Base-by-base conservation (phyloP, 257 asterid genomes). In the Solanum pennellii region DNA sequence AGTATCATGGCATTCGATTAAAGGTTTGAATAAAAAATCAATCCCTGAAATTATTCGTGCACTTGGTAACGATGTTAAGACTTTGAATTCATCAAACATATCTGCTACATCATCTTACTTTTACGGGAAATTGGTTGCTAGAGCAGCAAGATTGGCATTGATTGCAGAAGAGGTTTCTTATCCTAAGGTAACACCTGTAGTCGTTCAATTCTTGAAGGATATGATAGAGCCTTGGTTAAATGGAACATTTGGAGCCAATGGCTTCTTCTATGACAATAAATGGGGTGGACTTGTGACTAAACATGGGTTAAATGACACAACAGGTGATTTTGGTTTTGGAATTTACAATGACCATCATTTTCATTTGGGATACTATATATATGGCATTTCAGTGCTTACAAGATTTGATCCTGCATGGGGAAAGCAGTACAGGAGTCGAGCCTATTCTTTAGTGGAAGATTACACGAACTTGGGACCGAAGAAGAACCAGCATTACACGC, bases 241-340 rank as follows among this genome's bases (percentile, higher is more conserved):
- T 39, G 99, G 99, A 21, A 94, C 97, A 52, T 94, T 97, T 83
- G 91, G 90, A 71, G 86, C 93, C 44, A 97, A 95, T 85, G 99
- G 98, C 3, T 95, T 97, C 83, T 86, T 97, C 9, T 93, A 97
- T 69, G 99, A 95, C 85, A 16, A 93, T 9, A 93, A 93, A 90
- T 95, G 99, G 99, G 99, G 99, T 47, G 99, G 99, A 47, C 82
- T 95, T 86, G 94, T 95, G 88, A 95, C 98, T 8, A 93, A 93
- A 80, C 99, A 95, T 91, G 98, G 99, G 27, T 91, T 98, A 2
- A 25, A 47, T 68, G 98, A 95, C 88, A 83, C 98, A 23, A 94
- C 96, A 7, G 98, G 96, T 71, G 99, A 97, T 91, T 95, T 95
- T 41, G 99, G 99, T 27, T 97, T 97, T 85, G 99, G 99, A 86